Base-by-base conservation (phyloP, 305 asterid species). In the Euphrasia arctica region DNA sequence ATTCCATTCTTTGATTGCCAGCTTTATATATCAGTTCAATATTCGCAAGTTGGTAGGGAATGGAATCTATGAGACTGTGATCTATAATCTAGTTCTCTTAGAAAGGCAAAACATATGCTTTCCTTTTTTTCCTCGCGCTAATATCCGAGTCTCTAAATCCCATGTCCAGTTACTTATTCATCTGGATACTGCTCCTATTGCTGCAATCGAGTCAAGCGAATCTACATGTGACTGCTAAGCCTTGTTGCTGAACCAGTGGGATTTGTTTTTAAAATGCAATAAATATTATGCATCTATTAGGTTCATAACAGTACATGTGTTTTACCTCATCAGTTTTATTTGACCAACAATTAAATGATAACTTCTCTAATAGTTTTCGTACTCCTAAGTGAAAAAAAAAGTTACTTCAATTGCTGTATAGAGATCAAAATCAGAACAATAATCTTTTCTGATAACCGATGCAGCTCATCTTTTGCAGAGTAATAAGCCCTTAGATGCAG, bases 1-100 rank as follows among this genome's bases (percentile, higher is more conserved):
- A 60, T 9, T 60, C 54, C 54, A 28, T 25, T 55, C 65, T 54
- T 48, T 45, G 14, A 11, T 41, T 63, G 25, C 60, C 48, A 14
- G 54, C 63, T 72, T 41, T 10, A 25, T 59, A 14, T 54, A 22
- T 15, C 34, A 13, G 22, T 51, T 51, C 28, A 57, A 10, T 58
- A 29, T 28, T 29, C 12, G 34, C 1, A 31, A 34, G 6, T 58
- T 28, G 11, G 54, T 36, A 25, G 42, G 15, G 25, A 39, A 61
- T 18, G 22, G 34, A 0, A 52, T 39, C 54, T 12, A 0, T 52
- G 67, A 61, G 56, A 25, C 43, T 60, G 4, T 18, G 43, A 39
- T 7, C 43, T 39, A 22, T 52, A 6, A 15, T 52, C 31, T 3
- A 15, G 31, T 52, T 52, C n/a, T 22, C 28, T 52, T 18, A 27